Evolutionary conservation across 2,329 filamentous ascomycete species (phyloP), one percentile per base, ranked within the genome.

Genomic region (Geoglossum cookeanum): DNA sequence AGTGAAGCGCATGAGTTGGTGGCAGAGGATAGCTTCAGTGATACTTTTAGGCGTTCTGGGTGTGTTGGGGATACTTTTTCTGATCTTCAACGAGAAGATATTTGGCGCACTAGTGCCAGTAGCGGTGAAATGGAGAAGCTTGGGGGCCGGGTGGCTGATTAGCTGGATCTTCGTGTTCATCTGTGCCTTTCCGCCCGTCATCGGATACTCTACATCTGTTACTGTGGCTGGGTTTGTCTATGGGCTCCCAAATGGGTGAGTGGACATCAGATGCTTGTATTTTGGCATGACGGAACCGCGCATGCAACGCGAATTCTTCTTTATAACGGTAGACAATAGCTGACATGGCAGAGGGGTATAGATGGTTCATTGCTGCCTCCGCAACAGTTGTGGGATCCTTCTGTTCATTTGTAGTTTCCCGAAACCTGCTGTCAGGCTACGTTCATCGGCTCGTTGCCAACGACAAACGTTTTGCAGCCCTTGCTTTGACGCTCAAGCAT

Each of bases 381-480:
- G 89, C 87, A 15, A 94, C 86, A 22, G 77, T 95, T 1, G 70
- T 80, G 35, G 92, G 92, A 44, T 88, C 84, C 22, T 81, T 86
- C 0, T 80, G 76, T 49, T 84, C 88, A 0, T 97, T 98, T 67
- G 67, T 94, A 59, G 80, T 86, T 51, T 89, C 85, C 56, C 78
- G 92, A 61, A 87, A 86, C 4, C 70, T 96, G 48, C 75, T 97
- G 59, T 84, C 84, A 62, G 74, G 73, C 49, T 90, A 90, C 67
- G 90, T 97, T 32, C 77, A 89, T 63, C 77, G 82, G 17, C 76
- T 95, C 63, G 84, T 96, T 55, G 86, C 87, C 58, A 76, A 78
- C 62, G 91, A 98, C 71, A 84, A 81, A 67, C 80, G 90, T 56
- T 98, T 98, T 68, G 81, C 92, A 8, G 92, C 92, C 3, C 77